Base-by-base conservation (phyloP, 2,329 filamentous ascomycete genomes). In the Dactylellina cionopaga region DNA sequence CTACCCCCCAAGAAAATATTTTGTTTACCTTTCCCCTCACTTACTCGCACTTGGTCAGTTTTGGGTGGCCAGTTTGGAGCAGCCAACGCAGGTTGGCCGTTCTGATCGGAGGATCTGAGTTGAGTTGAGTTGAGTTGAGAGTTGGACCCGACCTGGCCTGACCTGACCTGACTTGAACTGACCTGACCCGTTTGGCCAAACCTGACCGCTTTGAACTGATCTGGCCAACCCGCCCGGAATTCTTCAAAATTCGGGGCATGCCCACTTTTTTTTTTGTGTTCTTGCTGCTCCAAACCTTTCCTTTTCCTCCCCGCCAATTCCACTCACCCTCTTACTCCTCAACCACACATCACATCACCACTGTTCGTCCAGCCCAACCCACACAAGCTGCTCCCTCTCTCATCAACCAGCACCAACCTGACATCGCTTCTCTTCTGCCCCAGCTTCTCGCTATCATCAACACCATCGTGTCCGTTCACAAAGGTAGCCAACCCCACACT, bases 231-330 rank as follows among this genome's bases (percentile, higher is more conserved):
- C 15, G 22, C 13, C 41, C 15, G 24, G 27, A 39, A 58, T 39
- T 44, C 44, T 64, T 52, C 64, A 64, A 64, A 71, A 71, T 51
- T 52, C 19, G 15, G 33, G 24, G 25, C 33, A n/a, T 71, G 17
- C 44, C 63, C 54, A 37, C 54, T 17, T 19, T 22, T 24, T 49
- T 29, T 15, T 43, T 52, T n/a, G n/a, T n/a, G n/a, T n/a, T n/a
- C n/a, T n/a, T n/a, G n/a, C n/a, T n/a, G n/a, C n/a, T n/a, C n/a
- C n/a, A n/a, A n/a, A n/a, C 41, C 51, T 3, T 41, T 51, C 31
- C 31, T 13, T 41, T 49, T 24, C 49, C 17, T 68, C 52, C 11
- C 29, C 22, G 49, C 19, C 41, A 29, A 41, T 15, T 24, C 33
- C 33, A 13, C 27, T 25, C 29, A 52, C 27, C 13, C 58, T 19